These are phyloP conservation scores for Aspergillus niger DNA, from an alignment of 2,329 filamentous ascomycete genomes.

Conservation along the genomic window DNA sequence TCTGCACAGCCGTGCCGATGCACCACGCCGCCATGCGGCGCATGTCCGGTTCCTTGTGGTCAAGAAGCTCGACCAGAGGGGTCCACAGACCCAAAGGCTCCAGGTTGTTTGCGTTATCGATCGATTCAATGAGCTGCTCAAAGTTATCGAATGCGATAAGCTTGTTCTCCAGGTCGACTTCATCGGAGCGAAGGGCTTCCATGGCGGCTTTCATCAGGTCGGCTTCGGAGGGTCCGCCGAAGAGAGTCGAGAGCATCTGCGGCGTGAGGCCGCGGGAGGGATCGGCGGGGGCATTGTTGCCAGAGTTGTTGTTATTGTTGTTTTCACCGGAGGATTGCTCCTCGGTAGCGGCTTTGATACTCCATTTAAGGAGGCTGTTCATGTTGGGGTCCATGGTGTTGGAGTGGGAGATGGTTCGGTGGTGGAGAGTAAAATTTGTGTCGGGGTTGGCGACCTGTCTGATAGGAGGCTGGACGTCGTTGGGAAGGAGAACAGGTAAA, in stretches of 20 bases:
- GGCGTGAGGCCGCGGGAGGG: slow-evolving; percentile 59
- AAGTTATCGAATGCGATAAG: slow-evolving; percentile 91
- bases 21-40: slow-evolving; percentile 91
- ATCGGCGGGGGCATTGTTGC: slow-evolving; percentile 33
- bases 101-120: slow-evolving; percentile 98
- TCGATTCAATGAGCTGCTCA: slow-evolving; percentile 84
- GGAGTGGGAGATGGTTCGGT: slow-evolving; percentile 13
- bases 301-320: slow-evolving; percentile 32
- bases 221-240: slow-evolving; percentile 85
- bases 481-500: neutral
- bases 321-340: slow-evolving; percentile 37
- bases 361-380: slow-evolving; percentile 80
- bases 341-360: slow-evolving; percentile 62
- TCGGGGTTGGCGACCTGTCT: neutral
- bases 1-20: slow-evolving; percentile 91
- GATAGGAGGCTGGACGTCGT: neutral
- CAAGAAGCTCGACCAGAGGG: slow-evolving; percentile 72
- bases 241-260: slow-evolving; percentile 70
- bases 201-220: slow-evolving; percentile 89
- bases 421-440: slow-evolving; percentile 8
- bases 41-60: slow-evolving; percentile 69
- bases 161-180: slow-evolving; percentile 72
- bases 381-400: slow-evolving; percentile 63
- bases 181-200: slow-evolving; percentile 68
- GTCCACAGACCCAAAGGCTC: slow-evolving; percentile 77